These are phyloP conservation scores for Trametes versicolor DNA, from an alignment of 1,284 basidiomycete genomes.

Conservation along the genomic window DNA sequence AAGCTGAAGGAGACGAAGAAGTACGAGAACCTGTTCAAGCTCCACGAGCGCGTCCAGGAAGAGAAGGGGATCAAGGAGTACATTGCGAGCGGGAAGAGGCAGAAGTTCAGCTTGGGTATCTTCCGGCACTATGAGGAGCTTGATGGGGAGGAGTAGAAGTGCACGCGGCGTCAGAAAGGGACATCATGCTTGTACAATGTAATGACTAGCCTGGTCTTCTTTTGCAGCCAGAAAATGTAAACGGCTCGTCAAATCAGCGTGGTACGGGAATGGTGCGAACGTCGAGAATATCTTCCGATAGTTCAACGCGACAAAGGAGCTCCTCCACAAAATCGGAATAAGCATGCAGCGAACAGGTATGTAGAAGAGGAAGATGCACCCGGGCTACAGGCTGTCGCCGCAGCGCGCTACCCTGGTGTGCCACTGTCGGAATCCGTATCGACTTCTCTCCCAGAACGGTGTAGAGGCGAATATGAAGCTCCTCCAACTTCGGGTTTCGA, in stretches of 20 bases:
- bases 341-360: no score
- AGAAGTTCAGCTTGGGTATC: constrained; percentile 51
- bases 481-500: not conserved
- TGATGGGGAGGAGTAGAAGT: constrained; percentile 46
- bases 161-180: no score
- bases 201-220: no score
- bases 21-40: constrained; percentile 47
- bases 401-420: not conserved
- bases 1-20: constrained; percentile 41
- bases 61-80: constrained; percentile 54
- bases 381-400: not conserved
- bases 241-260: no score
- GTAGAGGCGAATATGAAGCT: not conserved
- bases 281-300: not conserved
- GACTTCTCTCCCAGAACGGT: not conserved
- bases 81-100: constrained; percentile 51
- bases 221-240: no score
- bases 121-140: constrained; percentile 60
- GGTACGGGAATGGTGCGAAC: no score
- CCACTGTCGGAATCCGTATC: not conserved
- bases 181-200: no score
- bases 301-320: not conserved
- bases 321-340: not conserved
- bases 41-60: constrained; percentile 44
- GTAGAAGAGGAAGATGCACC: not conserved